Evolutionary conservation across 2,329 filamentous ascomycete genomes (phyloP), one percentile per base, ranked within the genome.

Genomic region (Hypoxylon sp.): DNA sequence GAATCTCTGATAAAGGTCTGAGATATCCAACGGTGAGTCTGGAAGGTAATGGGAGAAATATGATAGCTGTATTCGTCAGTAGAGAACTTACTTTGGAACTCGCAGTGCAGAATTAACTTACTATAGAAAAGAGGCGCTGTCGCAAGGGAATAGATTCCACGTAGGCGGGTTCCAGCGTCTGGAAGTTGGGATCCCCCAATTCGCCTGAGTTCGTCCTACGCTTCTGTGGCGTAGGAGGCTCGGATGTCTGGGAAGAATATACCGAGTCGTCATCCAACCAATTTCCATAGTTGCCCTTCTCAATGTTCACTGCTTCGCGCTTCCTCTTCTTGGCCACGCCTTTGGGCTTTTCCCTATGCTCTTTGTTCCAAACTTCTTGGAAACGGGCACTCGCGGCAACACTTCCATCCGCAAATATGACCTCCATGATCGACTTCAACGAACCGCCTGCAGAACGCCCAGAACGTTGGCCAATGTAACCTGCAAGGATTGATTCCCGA

Each of bases 281-380:
- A 56, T 85, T 81, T 8, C 79, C 83, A 46, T 80, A 84, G 43
- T 83, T 75, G 30, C 80, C 77, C 19, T 84, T 82, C 9, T 85
- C 80, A 5, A 87, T 67, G 48, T 87, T 81, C 6, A 86, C 71
- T 19, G 69, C 69, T 2, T 71, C 71, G 23, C 76, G 69, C 57
- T 81, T 82, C 13, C 80, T 72, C 60, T 83, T 82, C 51, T 73
- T 78, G 12, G 69, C 68, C 16, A 69, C 64, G 42, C 71, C 72
- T 34, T 62, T 72, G 55, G 71, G 76, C 37, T 62, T 69, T 57
- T 73, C 74, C 51, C 72, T 78, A 2, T 80, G 81, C 69, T 92
- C 89, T 42, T 82, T 81, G 15, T 79, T 75, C 72, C 89, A 93
- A 3, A 92, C 73, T 63, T 90, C 84, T 2, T 75, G 76, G 62